phyloP scores from a whole-genome alignment of 225 moss, liverwort and hornwort species.

The Ulota crispa region DNA sequence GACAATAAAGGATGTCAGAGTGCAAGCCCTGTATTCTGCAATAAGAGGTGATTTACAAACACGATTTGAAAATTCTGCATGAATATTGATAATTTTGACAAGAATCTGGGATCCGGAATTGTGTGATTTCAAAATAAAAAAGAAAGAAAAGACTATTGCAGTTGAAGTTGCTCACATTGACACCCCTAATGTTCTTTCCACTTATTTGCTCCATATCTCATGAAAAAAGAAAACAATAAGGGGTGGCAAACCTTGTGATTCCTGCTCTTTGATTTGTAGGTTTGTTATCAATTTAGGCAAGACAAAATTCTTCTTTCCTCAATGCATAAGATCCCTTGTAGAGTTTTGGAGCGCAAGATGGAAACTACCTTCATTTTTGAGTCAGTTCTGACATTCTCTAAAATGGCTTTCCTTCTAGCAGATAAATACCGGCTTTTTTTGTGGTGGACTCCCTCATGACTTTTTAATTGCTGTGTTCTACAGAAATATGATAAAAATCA shows the following conservation, averaged over 20 bases:
- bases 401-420: not conserved
- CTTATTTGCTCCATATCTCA: not conserved
- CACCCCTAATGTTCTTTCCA: not conserved
- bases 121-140: not conserved
- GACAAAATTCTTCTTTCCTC: not conserved
- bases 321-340: not conserved
- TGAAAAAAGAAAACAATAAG: not conserved
- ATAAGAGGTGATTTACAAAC: not conserved
- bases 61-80: not conserved
- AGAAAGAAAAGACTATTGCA: too few species aligned
- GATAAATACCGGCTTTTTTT: not conserved
- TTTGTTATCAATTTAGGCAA: not conserved
- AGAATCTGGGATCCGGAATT: not conserved
- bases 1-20: not conserved
- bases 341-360: not conserved
- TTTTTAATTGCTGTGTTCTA: not conserved
- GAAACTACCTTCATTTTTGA: not conserved
- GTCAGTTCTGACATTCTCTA: not conserved
- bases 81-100: not conserved
- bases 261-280: not conserved
- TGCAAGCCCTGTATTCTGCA: too few species aligned
- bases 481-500: conserved; percentile 30
- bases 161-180: too few species aligned
- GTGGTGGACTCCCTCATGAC: not conserved
- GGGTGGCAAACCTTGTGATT: not conserved